These are phyloP conservation scores for Yamadazyma songkhlaensis DNA, from an alignment of 1,139 yeast species.

Conservation along the genomic window DNA sequence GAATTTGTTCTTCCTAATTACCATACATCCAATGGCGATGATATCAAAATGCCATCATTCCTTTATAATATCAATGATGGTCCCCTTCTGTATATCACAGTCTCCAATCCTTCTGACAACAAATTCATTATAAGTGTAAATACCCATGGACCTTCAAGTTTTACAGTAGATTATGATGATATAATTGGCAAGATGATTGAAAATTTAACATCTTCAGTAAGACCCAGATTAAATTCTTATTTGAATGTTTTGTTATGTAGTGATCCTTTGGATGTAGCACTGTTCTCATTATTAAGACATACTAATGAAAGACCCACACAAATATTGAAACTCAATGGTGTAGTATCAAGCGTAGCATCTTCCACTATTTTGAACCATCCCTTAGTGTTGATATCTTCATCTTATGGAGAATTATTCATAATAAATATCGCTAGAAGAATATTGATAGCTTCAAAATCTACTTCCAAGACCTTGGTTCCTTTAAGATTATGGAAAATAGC, in stretches of 20 bases:
- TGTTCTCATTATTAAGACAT: slow-evolving; percentile 28
- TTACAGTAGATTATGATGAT: slow-evolving; percentile 42
- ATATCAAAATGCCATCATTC: slow-evolving; percentile 44
- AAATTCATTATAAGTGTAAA: slow-evolving; percentile 40
- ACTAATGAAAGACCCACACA: slow-evolving; percentile 36
- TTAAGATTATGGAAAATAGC: slow-evolving; percentile 35
- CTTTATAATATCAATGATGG: slow-evolving; percentile 47
- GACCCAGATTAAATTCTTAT: slow-evolving; percentile 27
- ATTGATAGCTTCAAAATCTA: slow-evolving; percentile 30
- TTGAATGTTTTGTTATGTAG: slow-evolving; percentile 25
- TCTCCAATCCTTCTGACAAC: slow-evolving; percentile 26
- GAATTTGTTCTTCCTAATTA: slow-evolving; percentile 49
- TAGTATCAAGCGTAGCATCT: slow-evolving; percentile 25
- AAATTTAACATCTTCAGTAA: slow-evolving; percentile 19
- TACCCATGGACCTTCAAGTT: slow-evolving; percentile 46
- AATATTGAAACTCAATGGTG: slow-evolving; percentile 30
- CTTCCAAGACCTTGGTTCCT: slow-evolving; percentile 30
- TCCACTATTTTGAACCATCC: slow-evolving; percentile 55
- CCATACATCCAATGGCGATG: slow-evolving; percentile 3
- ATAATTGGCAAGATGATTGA: slow-evolving; percentile 31
- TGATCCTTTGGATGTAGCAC: slow-evolving; percentile 28
- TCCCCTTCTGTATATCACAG: slow-evolving; percentile 44
- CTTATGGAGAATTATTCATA: slow-evolving; percentile 53
- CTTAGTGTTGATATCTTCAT: slow-evolving; percentile 54
- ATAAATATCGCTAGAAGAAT: slow-evolving; percentile 38